Percentiles rank a stretch among this genome's conserved stretches.
Conservation (phyloP, 2,329 filamentous ascomycete genomes). For the Alternaria atra region DNA sequence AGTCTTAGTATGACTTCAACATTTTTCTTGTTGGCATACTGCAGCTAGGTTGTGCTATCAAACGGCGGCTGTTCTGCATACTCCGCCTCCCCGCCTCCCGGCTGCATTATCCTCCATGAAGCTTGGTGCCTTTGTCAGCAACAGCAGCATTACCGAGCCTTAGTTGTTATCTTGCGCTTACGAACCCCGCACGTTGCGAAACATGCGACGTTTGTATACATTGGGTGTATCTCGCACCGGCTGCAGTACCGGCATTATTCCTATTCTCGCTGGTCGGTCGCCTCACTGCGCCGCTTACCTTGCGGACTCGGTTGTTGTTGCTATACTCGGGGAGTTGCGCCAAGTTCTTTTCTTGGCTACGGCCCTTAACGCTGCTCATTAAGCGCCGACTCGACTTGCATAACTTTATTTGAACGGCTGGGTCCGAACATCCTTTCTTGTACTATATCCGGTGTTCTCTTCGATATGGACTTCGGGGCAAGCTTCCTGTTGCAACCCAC, state of each 20-base stretch:
- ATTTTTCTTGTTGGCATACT: constrained; percentile 4
- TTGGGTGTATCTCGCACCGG: not conserved
- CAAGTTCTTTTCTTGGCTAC: constrained; percentile 1
- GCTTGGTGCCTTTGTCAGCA: constrained; percentile 7
- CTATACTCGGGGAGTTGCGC: not conserved
- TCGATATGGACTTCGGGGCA: constrained; percentile 1
- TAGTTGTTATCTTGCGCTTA: constrained; percentile 10
- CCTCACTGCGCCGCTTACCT: not conserved
- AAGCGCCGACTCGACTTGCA: constrained; percentile 6
- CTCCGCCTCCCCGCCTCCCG: constrained; percentile 17
- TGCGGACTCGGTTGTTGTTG: not conserved
- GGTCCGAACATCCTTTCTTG: not conserved
- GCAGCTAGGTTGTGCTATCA: constrained; percentile 4
- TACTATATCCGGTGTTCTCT: constrained; percentile 5
- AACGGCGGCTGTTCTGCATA: constrained; percentile 8
- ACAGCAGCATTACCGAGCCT: not conserved
- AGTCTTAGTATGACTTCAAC: constrained; percentile 10
- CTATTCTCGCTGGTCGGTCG: not conserved
- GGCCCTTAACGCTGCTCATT: not conserved
- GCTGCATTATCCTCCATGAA: constrained; percentile 2
- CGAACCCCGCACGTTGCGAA: constrained; percentile 14
- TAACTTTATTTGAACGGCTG: not conserved
- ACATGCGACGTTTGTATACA: constrained; percentile 7
- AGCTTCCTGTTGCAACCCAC: not conserved
- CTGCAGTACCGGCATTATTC: not conserved